A percentile compares a stretch with the other conserved stretches of the same genome.
These are phyloP conservation scores for Symmetrospora coprosmae DNA, from an alignment of 768 basidiomycete species.

Conservation along the genomic window DNA sequence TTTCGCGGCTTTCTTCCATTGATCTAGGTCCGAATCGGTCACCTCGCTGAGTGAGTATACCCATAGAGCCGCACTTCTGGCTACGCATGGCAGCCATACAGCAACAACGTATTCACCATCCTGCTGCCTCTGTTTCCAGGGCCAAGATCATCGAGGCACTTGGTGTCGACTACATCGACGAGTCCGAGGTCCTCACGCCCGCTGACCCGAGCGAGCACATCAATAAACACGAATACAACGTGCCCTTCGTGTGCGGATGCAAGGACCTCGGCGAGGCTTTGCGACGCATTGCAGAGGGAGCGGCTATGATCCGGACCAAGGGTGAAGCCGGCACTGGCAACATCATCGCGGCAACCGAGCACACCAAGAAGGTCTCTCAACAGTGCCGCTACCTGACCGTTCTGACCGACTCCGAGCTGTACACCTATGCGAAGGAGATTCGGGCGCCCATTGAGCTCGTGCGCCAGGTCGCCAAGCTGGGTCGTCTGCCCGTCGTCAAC, in stretches of 20 bases:
- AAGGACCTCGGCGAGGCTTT: conserved; percentile 91
- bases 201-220: conserved; percentile 61
- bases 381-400: conserved; percentile 72
- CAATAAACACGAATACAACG: conserved; percentile 53
- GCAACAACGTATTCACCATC: neutral
- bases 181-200: conserved; percentile 83
- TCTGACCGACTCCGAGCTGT: conserved; percentile 91
- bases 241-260: conserved; percentile 71
- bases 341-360: conserved; percentile 61
- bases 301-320: conserved; percentile 96
- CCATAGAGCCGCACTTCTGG: conserved; percentile 16
- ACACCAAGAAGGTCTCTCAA: conserved; percentile 65
- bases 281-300: conserved; percentile 89
- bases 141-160: conserved; percentile 75
- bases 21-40: conserved; percentile 90
- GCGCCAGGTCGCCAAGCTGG: conserved; percentile 86
- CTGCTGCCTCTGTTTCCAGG: conserved; percentile 5
- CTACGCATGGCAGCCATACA: neutral
- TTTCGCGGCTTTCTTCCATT: neutral
- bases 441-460: conserved; percentile 84
- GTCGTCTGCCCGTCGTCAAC: conserved; percentile 85
- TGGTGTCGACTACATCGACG: conserved; percentile 93
- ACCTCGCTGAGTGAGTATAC: conserved; percentile 59
- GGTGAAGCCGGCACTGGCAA: conserved; percentile 52
- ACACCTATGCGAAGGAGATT: conserved; percentile 79